phyloP scores from a whole-genome alignment of 805 yeast species.

The Candida nanaspora region DNA sequence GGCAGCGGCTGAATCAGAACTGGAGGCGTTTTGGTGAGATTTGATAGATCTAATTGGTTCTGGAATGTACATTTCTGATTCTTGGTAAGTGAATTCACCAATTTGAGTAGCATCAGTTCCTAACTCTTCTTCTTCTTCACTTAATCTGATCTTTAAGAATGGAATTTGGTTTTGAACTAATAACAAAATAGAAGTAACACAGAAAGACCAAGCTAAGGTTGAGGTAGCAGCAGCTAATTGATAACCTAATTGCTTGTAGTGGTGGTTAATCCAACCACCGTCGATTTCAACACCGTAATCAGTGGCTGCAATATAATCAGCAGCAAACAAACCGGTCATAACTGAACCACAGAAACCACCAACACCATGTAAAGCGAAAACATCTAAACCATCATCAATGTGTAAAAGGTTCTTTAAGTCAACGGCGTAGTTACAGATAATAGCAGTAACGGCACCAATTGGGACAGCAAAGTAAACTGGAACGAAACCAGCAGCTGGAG shows the following conservation, averaged over 20 bases:
- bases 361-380: conserved; percentile 87
- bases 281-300: conserved; percentile 60
- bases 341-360: conserved; percentile 85
- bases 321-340: conserved; percentile 88
- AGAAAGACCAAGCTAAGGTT: conserved; percentile 69
- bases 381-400: conserved; percentile 94
- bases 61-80: conserved; percentile 59
- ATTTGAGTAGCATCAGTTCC: conserved; percentile 89
- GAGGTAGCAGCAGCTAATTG: conserved; percentile 77
- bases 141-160: conserved; percentile 71
- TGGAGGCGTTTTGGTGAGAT: conserved; percentile 16
- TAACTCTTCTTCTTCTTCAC: conserved; percentile 77
- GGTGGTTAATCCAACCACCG: conserved; percentile 88
- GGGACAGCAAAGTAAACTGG: conserved; percentile 86
- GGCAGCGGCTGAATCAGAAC: conserved; percentile 16
- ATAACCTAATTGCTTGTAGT: conserved; percentile 77
- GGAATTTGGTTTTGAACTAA: conserved; percentile 68
- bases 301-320: conserved; percentile 78
- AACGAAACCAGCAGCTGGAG: conserved; percentile 96
- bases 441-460: conserved; percentile 73
- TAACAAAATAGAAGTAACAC: conserved; percentile 62
- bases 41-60: conserved; percentile 67
- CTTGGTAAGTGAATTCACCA: conserved; percentile 78
- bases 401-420: conserved; percentile 64
- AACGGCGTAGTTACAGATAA: conserved; percentile 78